phyloP scores from a whole-genome alignment of 176 grass and related monocot genomes.

The Melocanna baccifera region DNA sequence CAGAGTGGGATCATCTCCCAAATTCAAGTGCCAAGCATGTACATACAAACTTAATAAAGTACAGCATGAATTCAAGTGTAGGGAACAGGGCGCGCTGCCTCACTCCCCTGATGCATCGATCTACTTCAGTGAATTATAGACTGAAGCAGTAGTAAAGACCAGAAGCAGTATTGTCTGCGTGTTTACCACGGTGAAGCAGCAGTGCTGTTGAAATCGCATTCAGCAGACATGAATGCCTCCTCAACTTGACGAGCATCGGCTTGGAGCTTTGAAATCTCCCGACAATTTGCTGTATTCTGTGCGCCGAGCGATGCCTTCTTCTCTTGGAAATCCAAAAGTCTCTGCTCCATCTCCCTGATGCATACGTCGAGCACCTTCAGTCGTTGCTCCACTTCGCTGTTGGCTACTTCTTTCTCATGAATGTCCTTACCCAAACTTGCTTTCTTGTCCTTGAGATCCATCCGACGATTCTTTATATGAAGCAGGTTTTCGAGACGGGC shows the following conservation, averaged over 20 bases:
- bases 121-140: neutral
- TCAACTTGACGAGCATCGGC: neutral
- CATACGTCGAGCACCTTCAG: neutral
- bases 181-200: slow-evolving; percentile 39
- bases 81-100: neutral
- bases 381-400: neutral
- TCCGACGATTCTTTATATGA: slow-evolving; percentile 18
- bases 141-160: neutral
- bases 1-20: neutral
- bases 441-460: slow-evolving; percentile 17
- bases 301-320: neutral
- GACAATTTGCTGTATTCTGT: neutral
- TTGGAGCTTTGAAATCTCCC: slow-evolving; percentile 31
- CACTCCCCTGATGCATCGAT: neutral
- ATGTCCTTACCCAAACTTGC: slow-evolving; percentile 16
- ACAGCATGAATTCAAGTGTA: neutral
- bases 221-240: neutral
- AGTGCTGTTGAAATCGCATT: slow-evolving; percentile 7
- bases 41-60: neutral
- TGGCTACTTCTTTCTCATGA: neutral
- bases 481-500: slow-evolving; percentile 29
- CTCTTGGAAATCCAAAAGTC: neutral
- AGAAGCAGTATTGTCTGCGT: neutral
- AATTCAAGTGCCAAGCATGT: neutral
- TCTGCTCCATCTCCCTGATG: slow-evolving; percentile 13